Percentiles rank a stretch among this genome's conserved stretches.
phyloP scores from a whole-genome alignment of 306 rosid species.

The Lathyrus tuberosus region DNA sequence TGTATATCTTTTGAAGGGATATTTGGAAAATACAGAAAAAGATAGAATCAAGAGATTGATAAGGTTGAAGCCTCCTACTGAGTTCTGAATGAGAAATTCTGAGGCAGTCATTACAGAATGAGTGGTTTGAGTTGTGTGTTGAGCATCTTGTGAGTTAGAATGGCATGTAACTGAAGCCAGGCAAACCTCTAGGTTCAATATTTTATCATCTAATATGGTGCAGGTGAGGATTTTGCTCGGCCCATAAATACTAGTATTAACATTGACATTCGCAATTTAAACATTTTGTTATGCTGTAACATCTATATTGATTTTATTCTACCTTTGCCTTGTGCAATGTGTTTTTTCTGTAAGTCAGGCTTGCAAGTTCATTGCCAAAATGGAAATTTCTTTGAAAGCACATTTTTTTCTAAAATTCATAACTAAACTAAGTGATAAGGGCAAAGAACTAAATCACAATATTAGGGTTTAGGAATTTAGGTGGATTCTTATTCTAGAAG shows the following conservation, averaged over 20 bases:
- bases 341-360: no score
- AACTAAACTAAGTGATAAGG: no score
- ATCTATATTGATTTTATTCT: conserved; percentile 21
- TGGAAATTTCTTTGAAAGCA: no score
- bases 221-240: conserved; percentile 26
- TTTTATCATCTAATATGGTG: background rate
- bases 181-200: conserved; percentile 20
- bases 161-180: conserved; percentile 18
- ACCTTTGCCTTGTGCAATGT: conserved; percentile 15
- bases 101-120: conserved; percentile 13
- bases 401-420: no score
- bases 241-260: conserved; percentile 23
- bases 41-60: conserved; percentile 87
- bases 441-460: no score
- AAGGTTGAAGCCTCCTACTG: conserved; percentile 87
- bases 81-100: conserved; percentile 50
- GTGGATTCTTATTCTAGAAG: no score
- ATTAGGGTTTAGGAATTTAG: no score
- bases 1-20: conserved; percentile 61
- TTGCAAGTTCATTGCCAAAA: no score
- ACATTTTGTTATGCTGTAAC: conserved; percentile 3
- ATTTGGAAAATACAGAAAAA: conserved; percentile 86
- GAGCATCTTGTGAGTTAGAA: conserved; percentile 25
- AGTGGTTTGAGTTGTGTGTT: conserved; percentile 17
- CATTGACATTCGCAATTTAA: conserved; percentile 5